Percentiles rank a stretch among this genome's conserved stretches.
Evolutionary conservation across 2,329 filamentous ascomycete species (phyloP).

Genomic region (Aspergillus uvarum): DNA sequence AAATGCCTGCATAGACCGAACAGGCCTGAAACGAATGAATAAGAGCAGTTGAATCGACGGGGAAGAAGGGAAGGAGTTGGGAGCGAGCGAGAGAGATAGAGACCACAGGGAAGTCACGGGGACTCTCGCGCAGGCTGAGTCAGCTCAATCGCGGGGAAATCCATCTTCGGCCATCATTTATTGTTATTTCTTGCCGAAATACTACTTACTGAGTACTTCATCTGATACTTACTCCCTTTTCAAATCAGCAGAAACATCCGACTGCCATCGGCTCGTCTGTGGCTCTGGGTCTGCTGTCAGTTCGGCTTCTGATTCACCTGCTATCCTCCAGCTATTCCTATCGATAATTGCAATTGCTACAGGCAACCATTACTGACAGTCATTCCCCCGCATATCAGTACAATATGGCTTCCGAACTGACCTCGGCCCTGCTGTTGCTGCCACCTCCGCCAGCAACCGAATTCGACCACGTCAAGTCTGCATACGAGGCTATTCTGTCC

Average conservation of each 20-base stretch:
- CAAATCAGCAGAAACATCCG: neutral
- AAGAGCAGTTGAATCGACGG: neutral
- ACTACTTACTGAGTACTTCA: constrained; percentile 8
- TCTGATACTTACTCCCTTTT: neutral
- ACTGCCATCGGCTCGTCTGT: neutral
- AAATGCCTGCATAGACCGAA: neutral
- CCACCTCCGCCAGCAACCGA: constrained; percentile 59
- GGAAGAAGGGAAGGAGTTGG: neutral
- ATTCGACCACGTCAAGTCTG: constrained; percentile 53
- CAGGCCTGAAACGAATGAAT: constrained; percentile 10
- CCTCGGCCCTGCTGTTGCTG: constrained; percentile 58
- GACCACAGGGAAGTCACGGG: neutral
- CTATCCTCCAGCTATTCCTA: neutral
- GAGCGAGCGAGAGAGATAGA: neutral
- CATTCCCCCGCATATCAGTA: constrained; percentile 7
- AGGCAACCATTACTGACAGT: neutral
- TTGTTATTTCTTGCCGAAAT: constrained; percentile 7
- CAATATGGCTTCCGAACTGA: constrained; percentile 28
- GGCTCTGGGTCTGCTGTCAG: neutral
- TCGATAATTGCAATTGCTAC: neutral
- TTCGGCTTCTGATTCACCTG: neutral
- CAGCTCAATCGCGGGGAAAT: constrained; percentile 13
- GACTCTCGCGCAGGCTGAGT: constrained; percentile 21
- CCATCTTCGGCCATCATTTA: neutral
- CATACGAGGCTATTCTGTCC: constrained; percentile 61